Conservation (phyloP, 2,329 filamentous ascomycete species). For the Rutstroemia sydowiana region DNA sequence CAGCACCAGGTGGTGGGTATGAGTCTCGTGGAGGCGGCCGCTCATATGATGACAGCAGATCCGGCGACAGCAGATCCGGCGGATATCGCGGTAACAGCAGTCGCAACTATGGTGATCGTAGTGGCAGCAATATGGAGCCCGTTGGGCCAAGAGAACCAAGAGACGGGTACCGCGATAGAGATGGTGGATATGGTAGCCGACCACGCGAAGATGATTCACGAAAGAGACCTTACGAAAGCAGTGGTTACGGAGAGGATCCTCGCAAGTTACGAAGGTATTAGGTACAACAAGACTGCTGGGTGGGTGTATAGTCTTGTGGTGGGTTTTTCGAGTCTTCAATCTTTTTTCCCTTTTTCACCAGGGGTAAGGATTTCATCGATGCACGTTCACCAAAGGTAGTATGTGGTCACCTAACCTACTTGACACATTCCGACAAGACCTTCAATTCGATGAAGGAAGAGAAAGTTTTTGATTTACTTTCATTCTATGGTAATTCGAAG, state of each 20-base stretch:
- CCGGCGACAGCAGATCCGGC: no score
- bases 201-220: constrained; percentile 46
- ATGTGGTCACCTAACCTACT: constrained; percentile 20
- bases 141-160: constrained; percentile 63
- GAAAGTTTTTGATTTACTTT: constrained; percentile 3
- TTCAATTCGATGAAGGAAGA: constrained; percentile 2
- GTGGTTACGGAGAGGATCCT: constrained; percentile 77
- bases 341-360: constrained; percentile 29
- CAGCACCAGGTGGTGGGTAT: constrained; percentile 41
- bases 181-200: constrained; percentile 44
- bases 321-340: neutral
- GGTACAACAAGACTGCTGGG: constrained; percentile 30
- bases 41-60: constrained; percentile 55
- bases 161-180: constrained; percentile 44
- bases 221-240: constrained; percentile 48
- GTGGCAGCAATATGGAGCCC: constrained; percentile 76
- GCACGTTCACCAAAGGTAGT: constrained; percentile 27
- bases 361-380: constrained; percentile 33
- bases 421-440: constrained; percentile 10
- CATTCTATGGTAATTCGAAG: neutral
- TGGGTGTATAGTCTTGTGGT: constrained; percentile 4
- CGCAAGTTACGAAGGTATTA: constrained; percentile 58
- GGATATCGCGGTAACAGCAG: constrained; percentile 36
- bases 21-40: constrained; percentile 47
- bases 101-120: constrained; percentile 33